A percentile compares a stretch with the other conserved stretches of the same genome.
Evolutionary conservation across 768 basidiomycete species (phyloP).

Genomic region (Coprinellus aureogranulatus): DNA sequence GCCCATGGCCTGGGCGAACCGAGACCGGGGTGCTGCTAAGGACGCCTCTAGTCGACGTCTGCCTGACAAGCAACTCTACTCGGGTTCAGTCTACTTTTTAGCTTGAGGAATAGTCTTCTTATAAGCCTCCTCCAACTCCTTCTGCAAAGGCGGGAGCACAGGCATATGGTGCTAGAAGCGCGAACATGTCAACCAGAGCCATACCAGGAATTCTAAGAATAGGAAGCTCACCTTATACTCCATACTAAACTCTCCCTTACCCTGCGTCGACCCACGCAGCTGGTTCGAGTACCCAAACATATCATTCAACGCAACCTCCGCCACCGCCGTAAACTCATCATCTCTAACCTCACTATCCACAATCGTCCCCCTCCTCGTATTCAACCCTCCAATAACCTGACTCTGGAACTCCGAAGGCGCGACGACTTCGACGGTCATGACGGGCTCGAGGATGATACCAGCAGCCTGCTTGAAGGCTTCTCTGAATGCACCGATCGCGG

Average conservation of each 20-base stretch:
- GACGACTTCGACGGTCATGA: conserved; percentile 97
- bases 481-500: conserved; percentile 88
- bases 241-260: conserved; percentile 89
- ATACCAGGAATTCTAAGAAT: conserved; percentile 1
- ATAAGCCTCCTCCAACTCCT: conserved; percentile 84
- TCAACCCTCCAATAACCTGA: conserved; percentile 90
- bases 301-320: conserved; percentile 93
- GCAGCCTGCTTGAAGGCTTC: conserved; percentile 78
- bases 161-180: conserved; percentile 65
- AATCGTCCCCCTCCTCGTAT: conserved; percentile 89
- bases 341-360: conserved; percentile 95
- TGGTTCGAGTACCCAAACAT: conserved; percentile 98
- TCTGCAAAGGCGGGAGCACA: conserved; percentile 83
- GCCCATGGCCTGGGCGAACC: background rate
- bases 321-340: conserved; percentile 90
- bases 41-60: background rate
- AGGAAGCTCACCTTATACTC: conserved; percentile 63
- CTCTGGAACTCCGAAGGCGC: conserved; percentile 96
- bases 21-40: background rate
- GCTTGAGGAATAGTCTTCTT: conserved; percentile 68
- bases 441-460: conserved; percentile 90
- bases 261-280: conserved; percentile 91
- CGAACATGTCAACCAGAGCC: conserved; percentile 9
- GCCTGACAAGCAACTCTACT: no score
- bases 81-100: conserved; percentile 55